A percentile compares a stretch with the other conserved stretches of the same genome.
These are phyloP conservation scores for Cladosporium cucumerinum DNA, from an alignment of 2,329 filamentous ascomycete species.

Conservation along the genomic window DNA sequence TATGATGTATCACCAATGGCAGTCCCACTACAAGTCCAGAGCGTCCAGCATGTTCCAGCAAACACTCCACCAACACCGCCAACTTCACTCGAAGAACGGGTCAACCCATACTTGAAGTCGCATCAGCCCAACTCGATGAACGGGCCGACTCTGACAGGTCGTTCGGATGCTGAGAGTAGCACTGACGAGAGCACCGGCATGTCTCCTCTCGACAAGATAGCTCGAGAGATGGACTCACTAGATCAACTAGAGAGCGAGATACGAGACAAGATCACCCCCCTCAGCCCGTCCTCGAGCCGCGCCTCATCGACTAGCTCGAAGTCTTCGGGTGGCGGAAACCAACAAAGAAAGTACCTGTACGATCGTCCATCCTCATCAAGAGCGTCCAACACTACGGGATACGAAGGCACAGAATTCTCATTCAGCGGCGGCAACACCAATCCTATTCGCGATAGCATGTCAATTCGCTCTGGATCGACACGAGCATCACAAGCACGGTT, in stretches of 20 bases:
- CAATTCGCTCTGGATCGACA: conserved; percentile 47
- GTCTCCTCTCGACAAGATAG: conserved; percentile 71
- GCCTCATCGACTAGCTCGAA: conserved; percentile 60
- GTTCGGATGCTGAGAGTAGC: too few species aligned
- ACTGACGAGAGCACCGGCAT: conserved; percentile 60
- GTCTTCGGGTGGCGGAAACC: conserved; percentile 48
- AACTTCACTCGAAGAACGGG: too few species aligned
- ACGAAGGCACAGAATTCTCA: conserved; percentile 38
- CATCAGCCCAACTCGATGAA: conserved; percentile 23
- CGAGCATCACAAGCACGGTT: too few species aligned
- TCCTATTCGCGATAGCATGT: conserved; percentile 22
- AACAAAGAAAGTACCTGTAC: conserved; percentile 44
- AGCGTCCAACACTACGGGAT: conserved; percentile 32
- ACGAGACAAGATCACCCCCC: conserved; percentile 60
- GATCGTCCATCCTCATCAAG: conserved; percentile 42
- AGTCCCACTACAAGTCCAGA: conserved; percentile 73
- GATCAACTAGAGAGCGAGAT: conserved; percentile 53
- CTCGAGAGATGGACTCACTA: conserved; percentile 64
- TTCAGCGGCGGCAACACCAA: too few species aligned
- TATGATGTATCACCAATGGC: conserved; percentile 78
- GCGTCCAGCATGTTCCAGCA: conserved; percentile 80
- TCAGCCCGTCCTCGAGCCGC: conserved; percentile 65
- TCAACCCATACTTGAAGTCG: too few species aligned
- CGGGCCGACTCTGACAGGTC: too few species aligned
- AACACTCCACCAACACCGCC: conserved; percentile 77